phyloP scores from a whole-genome alignment of 2,329 filamentous ascomycete species.

The Fusarium abutilonis region DNA sequence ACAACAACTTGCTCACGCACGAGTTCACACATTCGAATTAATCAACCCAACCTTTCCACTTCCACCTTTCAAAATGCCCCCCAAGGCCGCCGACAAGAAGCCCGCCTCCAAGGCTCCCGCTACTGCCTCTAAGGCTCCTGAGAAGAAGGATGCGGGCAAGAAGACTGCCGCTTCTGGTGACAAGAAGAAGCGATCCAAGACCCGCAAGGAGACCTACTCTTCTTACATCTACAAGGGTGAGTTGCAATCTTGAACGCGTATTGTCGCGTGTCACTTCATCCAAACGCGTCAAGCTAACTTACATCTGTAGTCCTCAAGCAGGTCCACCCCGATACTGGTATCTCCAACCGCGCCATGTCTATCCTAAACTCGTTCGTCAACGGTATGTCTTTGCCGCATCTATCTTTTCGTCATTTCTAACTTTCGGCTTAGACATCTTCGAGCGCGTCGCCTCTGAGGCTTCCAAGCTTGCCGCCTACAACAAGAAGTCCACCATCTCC shows the following conservation, averaged over 20 bases:
- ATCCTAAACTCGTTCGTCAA: constrained; percentile 99
- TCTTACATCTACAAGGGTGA: constrained; percentile 99
- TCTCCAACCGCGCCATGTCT: constrained; percentile 99
- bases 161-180: constrained; percentile 96
- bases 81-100: constrained; percentile 99
- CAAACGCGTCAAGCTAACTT: constrained; percentile 35
- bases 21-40: constrained; percentile 30
- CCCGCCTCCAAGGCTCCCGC: constrained; percentile 96
- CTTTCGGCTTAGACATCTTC: constrained; percentile 81
- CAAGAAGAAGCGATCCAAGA: constrained; percentile 99
- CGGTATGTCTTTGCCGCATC: constrained; percentile 65
- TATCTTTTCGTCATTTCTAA: constrained; percentile 8
- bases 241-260: constrained; percentile 26
- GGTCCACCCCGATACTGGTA: constrained; percentile 99
- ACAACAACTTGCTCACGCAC: constrained; percentile 28
- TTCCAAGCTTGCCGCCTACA: constrained; percentile 98
- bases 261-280: constrained; percentile 7
- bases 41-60: constrained; percentile 18
- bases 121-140: constrained; percentile 73
- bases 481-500: constrained; percentile 99
- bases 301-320: constrained; percentile 88
- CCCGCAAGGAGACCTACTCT: constrained; percentile 99
- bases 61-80: constrained; percentile 74
- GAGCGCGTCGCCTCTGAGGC: constrained; percentile 99
- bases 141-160: constrained; percentile 99